These are phyloP conservation scores for Drosera capensis DNA, from an alignment of 148 eudicot genomes.

Conservation along the genomic window DNA sequence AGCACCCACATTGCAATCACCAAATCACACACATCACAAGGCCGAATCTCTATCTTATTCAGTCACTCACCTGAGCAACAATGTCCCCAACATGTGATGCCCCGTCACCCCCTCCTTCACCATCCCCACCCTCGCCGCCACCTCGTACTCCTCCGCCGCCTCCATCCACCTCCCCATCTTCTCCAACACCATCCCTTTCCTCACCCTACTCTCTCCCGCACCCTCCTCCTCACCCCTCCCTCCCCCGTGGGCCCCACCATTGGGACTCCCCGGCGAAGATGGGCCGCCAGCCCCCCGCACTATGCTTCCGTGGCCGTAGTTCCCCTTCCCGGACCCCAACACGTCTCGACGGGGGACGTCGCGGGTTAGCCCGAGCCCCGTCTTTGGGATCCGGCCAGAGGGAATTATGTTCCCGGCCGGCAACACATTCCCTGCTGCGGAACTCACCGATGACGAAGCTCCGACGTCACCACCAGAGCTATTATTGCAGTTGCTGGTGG, in stretches of 20 bases:
- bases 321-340: slow-evolving; percentile 35
- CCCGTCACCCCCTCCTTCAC: too few species aligned
- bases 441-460: slow-evolving; percentile 41
- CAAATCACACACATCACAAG: too few species aligned
- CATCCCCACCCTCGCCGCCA: not conserved
- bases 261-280: too few species aligned
- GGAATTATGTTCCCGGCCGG: slow-evolving; percentile 71
- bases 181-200: slow-evolving; percentile 2
- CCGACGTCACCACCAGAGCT: too few species aligned
- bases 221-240: not conserved
- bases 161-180: not conserved
- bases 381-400: slow-evolving; percentile 36
- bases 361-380: slow-evolving; percentile 30
- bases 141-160: slow-evolving; percentile 18
- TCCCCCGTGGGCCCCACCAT: too few species aligned
- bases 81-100: too few species aligned
- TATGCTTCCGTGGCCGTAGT: slow-evolving; percentile 75
- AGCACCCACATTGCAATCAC: too few species aligned
- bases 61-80: too few species aligned
- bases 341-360: slow-evolving; percentile 27
- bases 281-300: slow-evolving; percentile 31
- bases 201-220: too few species aligned
- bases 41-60: too few species aligned
- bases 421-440: slow-evolving; percentile 28
- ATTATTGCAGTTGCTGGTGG: too few species aligned